A percentile compares a stretch with the other conserved stretches of the same genome.
phyloP scores from a whole-genome alignment of 805 yeast species.

The Zygosaccharomyces lentus region DNA sequence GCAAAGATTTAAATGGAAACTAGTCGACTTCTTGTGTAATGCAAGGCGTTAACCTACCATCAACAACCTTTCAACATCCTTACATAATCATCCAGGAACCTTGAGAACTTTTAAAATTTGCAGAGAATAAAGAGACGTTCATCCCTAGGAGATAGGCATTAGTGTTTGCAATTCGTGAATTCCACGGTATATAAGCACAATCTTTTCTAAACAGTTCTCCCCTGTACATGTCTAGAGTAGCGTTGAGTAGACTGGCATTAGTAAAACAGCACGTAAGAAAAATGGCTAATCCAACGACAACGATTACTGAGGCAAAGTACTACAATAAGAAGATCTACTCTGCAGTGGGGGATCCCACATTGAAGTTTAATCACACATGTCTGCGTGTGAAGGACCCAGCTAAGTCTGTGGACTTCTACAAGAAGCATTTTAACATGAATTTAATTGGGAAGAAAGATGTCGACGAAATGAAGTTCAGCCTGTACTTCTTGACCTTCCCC shows the following conservation, averaged over 20 bases:
- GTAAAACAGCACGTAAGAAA: slow-evolving; percentile 8
- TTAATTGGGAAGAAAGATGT: slow-evolving; percentile 49
- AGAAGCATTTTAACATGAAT: slow-evolving; percentile 68
- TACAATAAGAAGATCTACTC: slow-evolving; percentile 19
- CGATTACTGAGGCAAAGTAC: slow-evolving; percentile 8
- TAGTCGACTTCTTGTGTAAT: not conserved
- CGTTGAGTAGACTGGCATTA: slow-evolving; percentile 2
- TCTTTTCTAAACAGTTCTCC: not conserved
- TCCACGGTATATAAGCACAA: not conserved
- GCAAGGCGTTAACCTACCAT: not conserved
- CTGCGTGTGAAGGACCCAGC: slow-evolving; percentile 80
- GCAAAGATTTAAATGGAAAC: not conserved
- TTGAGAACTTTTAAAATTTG: not conserved
- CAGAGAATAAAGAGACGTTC: not conserved
- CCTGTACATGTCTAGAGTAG: slow-evolving; percentile 2
- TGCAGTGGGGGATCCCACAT: slow-evolving; percentile 26
- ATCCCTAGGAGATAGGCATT: not conserved
- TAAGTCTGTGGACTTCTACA: slow-evolving; percentile 67
- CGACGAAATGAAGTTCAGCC: slow-evolving; percentile 53
- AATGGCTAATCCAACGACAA: slow-evolving; percentile 13
- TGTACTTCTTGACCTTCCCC: slow-evolving; percentile 60
- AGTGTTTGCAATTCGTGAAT: not conserved
- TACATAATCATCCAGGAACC: not conserved
- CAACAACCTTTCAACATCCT: not conserved
- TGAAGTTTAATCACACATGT: slow-evolving; percentile 61